A percentile compares a stretch with the other conserved stretches of the same genome.
phyloP scores from a whole-genome alignment of 257 asterid genomes.

The Osmanthus fragrans region DNA sequence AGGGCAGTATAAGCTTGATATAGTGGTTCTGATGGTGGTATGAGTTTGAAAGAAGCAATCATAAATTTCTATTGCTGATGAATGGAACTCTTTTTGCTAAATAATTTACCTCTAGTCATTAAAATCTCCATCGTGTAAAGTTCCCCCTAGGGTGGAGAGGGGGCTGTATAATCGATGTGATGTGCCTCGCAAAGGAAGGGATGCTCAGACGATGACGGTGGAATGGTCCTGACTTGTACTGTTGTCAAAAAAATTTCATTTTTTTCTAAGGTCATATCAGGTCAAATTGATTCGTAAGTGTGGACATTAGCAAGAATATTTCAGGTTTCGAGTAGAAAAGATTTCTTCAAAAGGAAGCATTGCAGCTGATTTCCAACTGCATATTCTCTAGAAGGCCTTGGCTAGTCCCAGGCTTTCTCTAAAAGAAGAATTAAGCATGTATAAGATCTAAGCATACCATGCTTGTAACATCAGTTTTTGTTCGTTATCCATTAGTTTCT shows the following conservation, averaged over 20 bases:
- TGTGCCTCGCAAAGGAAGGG: background rate
- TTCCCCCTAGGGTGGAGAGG: too few relatives aligned
- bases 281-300: background rate
- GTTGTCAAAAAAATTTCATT: background rate
- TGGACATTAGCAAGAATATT: background rate
- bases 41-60: background rate
- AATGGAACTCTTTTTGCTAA: background rate
- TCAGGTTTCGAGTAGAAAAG: background rate
- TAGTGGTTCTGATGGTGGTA: background rate
- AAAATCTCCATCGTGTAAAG: background rate
- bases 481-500: background rate
- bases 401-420: background rate
- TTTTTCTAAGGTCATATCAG: background rate
- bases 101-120: background rate
- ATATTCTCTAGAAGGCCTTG: background rate
- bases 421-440: background rate
- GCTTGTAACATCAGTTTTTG: background rate
- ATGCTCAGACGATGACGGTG: background rate
- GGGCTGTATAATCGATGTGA: background rate
- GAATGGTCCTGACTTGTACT: background rate
- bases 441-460: background rate
- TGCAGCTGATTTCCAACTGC: background rate
- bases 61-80: background rate
- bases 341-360: background rate
- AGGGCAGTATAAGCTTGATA: background rate